phyloP scores from a whole-genome alignment of 148 eudicot genomes.

The Chenopodium formosanum region DNA sequence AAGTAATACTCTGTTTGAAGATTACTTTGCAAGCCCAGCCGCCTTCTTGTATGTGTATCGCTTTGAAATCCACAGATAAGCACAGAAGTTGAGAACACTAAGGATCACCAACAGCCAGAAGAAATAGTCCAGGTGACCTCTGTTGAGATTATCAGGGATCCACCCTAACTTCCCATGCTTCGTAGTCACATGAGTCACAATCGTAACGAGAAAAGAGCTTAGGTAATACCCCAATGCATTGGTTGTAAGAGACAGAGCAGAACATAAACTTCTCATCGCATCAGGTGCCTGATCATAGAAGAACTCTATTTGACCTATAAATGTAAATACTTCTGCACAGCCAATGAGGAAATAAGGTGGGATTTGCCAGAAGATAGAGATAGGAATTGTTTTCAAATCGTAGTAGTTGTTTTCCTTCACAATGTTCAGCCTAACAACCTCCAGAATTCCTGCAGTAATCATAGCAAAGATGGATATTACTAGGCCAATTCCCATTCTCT shows the following conservation, averaged over 20 bases:
- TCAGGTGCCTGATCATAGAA: slow-evolving; percentile 77
- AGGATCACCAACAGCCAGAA: slow-evolving; percentile 56
- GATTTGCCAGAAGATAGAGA: slow-evolving; percentile 69
- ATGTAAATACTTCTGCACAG: slow-evolving; percentile 61
- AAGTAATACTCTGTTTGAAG: not conserved
- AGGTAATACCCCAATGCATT: slow-evolving; percentile 50
- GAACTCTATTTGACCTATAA: slow-evolving; percentile 59
- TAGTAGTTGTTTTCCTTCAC: slow-evolving; percentile 41
- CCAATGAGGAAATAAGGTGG: slow-evolving; percentile 65
- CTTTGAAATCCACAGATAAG: slow-evolving; percentile 48
- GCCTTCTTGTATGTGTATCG: slow-evolving; percentile 58
- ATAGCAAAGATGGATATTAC: slow-evolving; percentile 46
- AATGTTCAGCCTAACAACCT: slow-evolving; percentile 43
- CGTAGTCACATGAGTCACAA: slow-evolving; percentile 49
- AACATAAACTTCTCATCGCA: slow-evolving; percentile 64
- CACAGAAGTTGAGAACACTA: slow-evolving; percentile 48
- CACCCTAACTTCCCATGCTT: slow-evolving; percentile 53
- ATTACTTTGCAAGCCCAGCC: not conserved
- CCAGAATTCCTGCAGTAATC: slow-evolving; percentile 49
- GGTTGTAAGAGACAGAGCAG: slow-evolving; percentile 58
- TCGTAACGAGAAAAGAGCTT: slow-evolving; percentile 44
- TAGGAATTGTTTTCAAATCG: slow-evolving; percentile 38
- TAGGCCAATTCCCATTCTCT: slow-evolving; percentile 57
- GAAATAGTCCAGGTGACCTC: slow-evolving; percentile 64
- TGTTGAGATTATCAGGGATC: slow-evolving; percentile 63